Percentiles rank a stretch among this genome's conserved stretches.
Evolutionary conservation across 2,329 filamentous ascomycete species (phyloP).

Genomic region (Pestalotiopsis sp.): DNA sequence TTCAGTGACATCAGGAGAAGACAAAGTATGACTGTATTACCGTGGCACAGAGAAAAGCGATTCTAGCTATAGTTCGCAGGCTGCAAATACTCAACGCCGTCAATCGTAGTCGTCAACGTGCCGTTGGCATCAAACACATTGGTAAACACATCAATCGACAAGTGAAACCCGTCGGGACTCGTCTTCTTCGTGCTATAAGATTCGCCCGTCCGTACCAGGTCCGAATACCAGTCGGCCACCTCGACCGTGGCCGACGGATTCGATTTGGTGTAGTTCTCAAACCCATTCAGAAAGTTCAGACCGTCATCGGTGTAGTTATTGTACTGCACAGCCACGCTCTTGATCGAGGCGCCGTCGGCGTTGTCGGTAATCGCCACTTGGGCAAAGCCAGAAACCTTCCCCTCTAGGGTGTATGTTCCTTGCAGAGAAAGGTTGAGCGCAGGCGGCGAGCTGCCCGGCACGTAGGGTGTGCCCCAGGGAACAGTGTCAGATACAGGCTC

Average conservation of each 20-base stretch:
- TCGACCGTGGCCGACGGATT: constrained; percentile 25
- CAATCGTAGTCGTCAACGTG: not conserved
- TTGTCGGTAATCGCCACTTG: constrained; percentile 22
- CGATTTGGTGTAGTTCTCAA: constrained; percentile 34
- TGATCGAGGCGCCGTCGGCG: constrained; percentile 13
- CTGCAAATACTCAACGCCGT: not conserved
- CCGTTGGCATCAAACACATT: not conserved
- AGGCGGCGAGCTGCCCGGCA: constrained; percentile 17
- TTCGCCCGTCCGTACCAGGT: not conserved
- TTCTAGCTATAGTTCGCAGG: not conserved
- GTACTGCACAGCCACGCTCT: constrained; percentile 37
- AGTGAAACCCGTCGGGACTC: not conserved
- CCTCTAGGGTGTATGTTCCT: constrained; percentile 20
- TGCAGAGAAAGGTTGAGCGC: too few relatives aligned
- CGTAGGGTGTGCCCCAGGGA: constrained; percentile 37
- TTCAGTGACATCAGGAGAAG: too few relatives aligned
- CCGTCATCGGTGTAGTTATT: constrained; percentile 39
- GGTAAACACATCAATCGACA: not conserved
- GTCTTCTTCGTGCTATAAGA: not conserved
- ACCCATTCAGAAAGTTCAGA: constrained; percentile 32
- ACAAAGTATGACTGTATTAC: too few relatives aligned
- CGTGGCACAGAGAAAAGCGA: too few relatives aligned
- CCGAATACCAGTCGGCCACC: constrained; percentile 39
- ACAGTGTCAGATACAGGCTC: constrained; percentile 30
- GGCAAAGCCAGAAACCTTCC: constrained; percentile 18